A percentile compares a stretch with the other conserved stretches of the same genome.
These are phyloP conservation scores for Sordaria brevicollis DNA, from an alignment of 495 filamentous ascomycete genomes.

Conservation along the genomic window DNA sequence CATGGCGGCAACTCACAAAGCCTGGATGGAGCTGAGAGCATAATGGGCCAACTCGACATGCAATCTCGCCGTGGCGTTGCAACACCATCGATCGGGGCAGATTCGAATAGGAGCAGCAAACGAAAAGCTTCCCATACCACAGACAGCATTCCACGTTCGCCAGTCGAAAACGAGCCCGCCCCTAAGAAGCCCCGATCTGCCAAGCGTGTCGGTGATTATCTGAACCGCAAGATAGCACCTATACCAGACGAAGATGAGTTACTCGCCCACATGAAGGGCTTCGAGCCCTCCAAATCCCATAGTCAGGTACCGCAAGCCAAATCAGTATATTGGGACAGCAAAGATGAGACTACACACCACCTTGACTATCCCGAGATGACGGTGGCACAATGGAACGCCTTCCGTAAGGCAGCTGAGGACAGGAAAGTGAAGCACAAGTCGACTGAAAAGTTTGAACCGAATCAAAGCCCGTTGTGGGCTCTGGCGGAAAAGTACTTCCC, in stretches of 20 bases:
- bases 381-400: conserved; percentile 35
- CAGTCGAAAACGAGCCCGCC: conserved; percentile 18
- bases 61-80: conserved; percentile 20
- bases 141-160: conserved; percentile 24
- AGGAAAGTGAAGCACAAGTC: conserved; percentile 36
- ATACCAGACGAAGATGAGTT: conserved; percentile 24
- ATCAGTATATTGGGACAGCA: conserved; percentile 38
- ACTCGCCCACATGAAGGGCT: conserved; percentile 25
- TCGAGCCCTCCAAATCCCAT: conserved; percentile 21
- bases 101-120: conserved; percentile 34
- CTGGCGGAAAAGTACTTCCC: conserved; percentile 41
- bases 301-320: conserved; percentile 40
- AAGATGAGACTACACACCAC: conserved; percentile 40
- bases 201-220: conserved; percentile 3
- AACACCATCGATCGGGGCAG: conserved; percentile 12
- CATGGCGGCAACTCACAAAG: conserved; percentile 31
- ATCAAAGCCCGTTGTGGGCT: conserved; percentile 32
- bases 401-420: conserved; percentile 27
- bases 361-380: conserved; percentile 46
- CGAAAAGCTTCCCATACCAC: conserved; percentile 30
- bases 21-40: conserved; percentile 32
- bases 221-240: not conserved
- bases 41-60: conserved; percentile 32
- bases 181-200: conserved; percentile 39
- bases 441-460: conserved; percentile 35